Evolutionary conservation across 169 alveolate species (phyloP), one percentile per base, ranked within the genome.

Genomic region (Amoebophrya sp.): DNA sequence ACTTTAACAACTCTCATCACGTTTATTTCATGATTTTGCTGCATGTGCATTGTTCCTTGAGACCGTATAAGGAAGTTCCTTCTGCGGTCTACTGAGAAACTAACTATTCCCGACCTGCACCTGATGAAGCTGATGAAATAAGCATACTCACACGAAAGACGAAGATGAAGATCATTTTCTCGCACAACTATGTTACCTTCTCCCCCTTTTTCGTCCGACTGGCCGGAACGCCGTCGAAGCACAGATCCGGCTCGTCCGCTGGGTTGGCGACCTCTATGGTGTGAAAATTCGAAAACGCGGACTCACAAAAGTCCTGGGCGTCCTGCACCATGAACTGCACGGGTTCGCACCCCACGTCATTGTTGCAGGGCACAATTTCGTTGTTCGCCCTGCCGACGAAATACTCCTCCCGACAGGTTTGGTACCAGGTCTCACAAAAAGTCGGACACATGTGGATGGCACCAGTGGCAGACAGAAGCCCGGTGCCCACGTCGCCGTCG

Each of bases 401-500:
- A n/a, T n/a, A n/a, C n/a, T n/a, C n/a, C n/a, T n/a, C n/a, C n/a
- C n/a, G n/a, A n/a, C n/a, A n/a, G n/a, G n/a, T n/a, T n/a, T n/a
- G n/a, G 35, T 25, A 66, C 83, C 83, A 66, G 38, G 35, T 25
- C 29, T 66, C 83, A 25, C 83, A 66, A 66, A 66, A n/a, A 18
- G 35, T 1, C 7, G 83, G 83, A 66, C 83, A 66, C 35, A 66
- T 66, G 83, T 66, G 83, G 38, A 66, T 66, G 38, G 18, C 83
- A 25, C 83, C 83, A 0, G 2, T n/a, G 10, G 83, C 32, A 7
- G 83, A 66, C 35, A 66, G 35, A 2, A 66, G 32, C 39, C 83
- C 83, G 32, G 83, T 66, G 1, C 83, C 83, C 32, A 66, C 35
- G 35, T 66, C 83, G 35, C 83, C 83, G 83, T 66, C 83, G 83